Percentiles rank a stretch among this genome's conserved stretches.
phyloP scores from a whole-genome alignment of 768 basidiomycete species.

The Suillus americanus region DNA sequence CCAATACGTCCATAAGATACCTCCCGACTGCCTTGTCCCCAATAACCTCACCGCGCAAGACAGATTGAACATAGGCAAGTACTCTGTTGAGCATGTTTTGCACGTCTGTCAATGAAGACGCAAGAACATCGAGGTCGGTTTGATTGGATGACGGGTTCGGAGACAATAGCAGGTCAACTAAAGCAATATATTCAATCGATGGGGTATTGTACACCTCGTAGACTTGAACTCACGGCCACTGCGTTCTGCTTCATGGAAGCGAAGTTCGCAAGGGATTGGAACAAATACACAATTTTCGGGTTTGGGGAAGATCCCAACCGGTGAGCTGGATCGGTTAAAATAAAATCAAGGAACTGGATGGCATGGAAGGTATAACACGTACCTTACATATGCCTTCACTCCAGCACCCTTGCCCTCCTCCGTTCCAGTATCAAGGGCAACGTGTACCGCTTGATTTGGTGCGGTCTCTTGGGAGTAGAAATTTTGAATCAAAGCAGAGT shows the following conservation, averaged over 20 bases:
- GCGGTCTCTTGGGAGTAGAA: slow-evolving; percentile 93
- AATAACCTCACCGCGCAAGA: slow-evolving; percentile 72
- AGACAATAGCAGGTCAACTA: slow-evolving; percentile 1
- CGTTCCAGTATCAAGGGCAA: slow-evolving; percentile 85
- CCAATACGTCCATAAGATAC: slow-evolving; percentile 86
- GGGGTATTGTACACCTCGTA: neutral
- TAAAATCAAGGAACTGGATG: slow-evolving; percentile 15
- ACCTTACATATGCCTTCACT: slow-evolving; percentile 89
- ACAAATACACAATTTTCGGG: slow-evolving; percentile 95
- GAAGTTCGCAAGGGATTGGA: slow-evolving; percentile 86
- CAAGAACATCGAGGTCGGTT: slow-evolving; percentile 75
- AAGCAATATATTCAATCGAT: neutral
- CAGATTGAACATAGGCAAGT: slow-evolving; percentile 78
- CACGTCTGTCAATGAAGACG: slow-evolving; percentile 69
- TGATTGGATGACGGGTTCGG: slow-evolving; percentile 48
- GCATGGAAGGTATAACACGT: slow-evolving; percentile 17
- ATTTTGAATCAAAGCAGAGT: slow-evolving; percentile 96
- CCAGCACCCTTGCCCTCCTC: slow-evolving; percentile 64
- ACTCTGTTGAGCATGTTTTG: slow-evolving; percentile 82
- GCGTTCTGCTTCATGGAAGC: slow-evolving; percentile 80
- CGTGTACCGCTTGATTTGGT: slow-evolving; percentile 86
- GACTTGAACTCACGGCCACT: slow-evolving; percentile 67
- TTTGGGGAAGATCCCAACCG: slow-evolving; percentile 85
- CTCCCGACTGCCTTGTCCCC: slow-evolving; percentile 87
- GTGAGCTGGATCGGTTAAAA: slow-evolving; percentile 52